Evolutionary conservation across 495 filamentous ascomycete species (phyloP), one percentile per base, ranked within the genome.

Genomic region (Podospora bellae-mahoneyi): DNA sequence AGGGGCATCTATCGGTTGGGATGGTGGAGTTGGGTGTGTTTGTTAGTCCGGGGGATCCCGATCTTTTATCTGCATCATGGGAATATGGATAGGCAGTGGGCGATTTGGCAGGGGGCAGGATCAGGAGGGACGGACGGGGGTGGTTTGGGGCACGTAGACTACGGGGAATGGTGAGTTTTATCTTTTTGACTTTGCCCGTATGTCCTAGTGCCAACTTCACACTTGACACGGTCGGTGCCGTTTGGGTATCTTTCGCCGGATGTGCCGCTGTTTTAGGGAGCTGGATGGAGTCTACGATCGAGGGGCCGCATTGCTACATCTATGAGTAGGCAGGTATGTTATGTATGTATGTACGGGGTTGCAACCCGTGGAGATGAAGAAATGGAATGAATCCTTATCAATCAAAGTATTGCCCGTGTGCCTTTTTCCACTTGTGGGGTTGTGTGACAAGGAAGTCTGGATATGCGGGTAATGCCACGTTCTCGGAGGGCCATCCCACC

Each of bases 1-100:
- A 0, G 13, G 73, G 73, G 2, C 75, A 76, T 48, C 71, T 63
- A 13, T 71, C 66, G 69, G 54, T 77, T 13, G 75, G 75, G 3
- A n/a, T 48, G 18, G 60, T 68, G 20, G 69, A 68, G 16, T 67
- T 72, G 34, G 88, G 89, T 75, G 75, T 85, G 20, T 90, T 80
- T 73, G 79, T 77, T 15, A 85, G 82, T 30, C 84, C 88, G 2
- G 82, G 83, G 18, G 89, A 91, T 64, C 88, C 88, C 88, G n/a
- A 80, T 80, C 0, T 91, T 91, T 75, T 91, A 59, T 78, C 78
- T 87, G 26, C 88, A 91, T 72, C 89, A 91, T 74, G 82, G 81
- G 20, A 84, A 86, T 16, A 80, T 92, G 58, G 89, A 91, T 72
- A 85, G 87, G 20, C 20, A 86, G 5, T 91, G 83, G 83, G 85